Conservation (phyloP, 805 yeast species). For the Sporopachydermia lactativora region DNA sequence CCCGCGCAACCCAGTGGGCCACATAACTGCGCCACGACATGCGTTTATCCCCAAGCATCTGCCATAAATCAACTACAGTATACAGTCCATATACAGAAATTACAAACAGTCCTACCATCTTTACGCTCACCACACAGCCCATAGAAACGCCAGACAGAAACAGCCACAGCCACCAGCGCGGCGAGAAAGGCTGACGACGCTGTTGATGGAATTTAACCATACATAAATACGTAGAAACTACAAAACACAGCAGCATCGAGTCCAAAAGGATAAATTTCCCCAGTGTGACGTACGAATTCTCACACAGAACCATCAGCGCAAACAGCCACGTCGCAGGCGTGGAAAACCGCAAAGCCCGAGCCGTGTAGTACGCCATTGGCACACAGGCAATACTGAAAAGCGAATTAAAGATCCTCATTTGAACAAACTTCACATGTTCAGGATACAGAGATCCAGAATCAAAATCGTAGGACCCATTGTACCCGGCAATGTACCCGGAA, state of each 20-base stretch:
- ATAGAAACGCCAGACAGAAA: slow-evolving; percentile 47
- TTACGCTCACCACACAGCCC: slow-evolving; percentile 75
- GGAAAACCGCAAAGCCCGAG: slow-evolving; percentile 60
- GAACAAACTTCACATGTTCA: slow-evolving; percentile 58
- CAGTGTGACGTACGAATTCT: slow-evolving; percentile 70
- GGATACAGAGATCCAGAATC: slow-evolving; percentile 74
- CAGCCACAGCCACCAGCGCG: slow-evolving; percentile 39
- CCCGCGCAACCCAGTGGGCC: slow-evolving; percentile 62
- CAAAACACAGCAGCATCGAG: slow-evolving; percentile 81
- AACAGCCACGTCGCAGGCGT: slow-evolving; percentile 64
- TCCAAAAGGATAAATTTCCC: slow-evolving; percentile 86
- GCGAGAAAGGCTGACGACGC: slow-evolving; percentile 29
- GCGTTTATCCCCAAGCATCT: slow-evolving; percentile 23
- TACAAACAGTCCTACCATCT: slow-evolving; percentile 73
- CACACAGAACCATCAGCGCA: slow-evolving; percentile 68
- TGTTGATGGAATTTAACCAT: slow-evolving; percentile 58
- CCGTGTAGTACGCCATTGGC: slow-evolving; percentile 77
- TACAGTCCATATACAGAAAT: slow-evolving; percentile 48
- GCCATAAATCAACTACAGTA: slow-evolving; percentile 36
- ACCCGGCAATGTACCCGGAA: slow-evolving; percentile 76
- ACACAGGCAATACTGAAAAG: slow-evolving; percentile 70
- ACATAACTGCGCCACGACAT: slow-evolving; percentile 24
- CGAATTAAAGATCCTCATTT: slow-evolving; percentile 85
- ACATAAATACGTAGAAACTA: slow-evolving; percentile 66
- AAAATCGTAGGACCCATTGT: slow-evolving; percentile 80